Percentiles rank a stretch among this genome's conserved stretches.
phyloP scores from a whole-genome alignment of 306 rosid species.

The Sechiopsis laciniata region DNA sequence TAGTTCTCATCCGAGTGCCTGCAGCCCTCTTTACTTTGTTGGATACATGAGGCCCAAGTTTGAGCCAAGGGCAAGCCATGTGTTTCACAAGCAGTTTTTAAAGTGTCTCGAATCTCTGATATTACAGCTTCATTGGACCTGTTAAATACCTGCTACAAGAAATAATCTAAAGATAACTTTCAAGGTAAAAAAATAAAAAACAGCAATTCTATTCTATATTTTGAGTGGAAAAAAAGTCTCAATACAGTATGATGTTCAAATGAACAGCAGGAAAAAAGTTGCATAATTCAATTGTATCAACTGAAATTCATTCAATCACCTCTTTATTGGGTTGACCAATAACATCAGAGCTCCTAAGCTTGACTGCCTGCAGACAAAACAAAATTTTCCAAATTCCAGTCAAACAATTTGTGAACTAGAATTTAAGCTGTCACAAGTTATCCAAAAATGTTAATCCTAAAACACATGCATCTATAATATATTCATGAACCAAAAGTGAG shows the following conservation, averaged over 20 bases:
- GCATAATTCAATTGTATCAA: background rate
- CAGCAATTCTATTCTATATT: background rate
- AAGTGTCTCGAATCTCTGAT: conserved; percentile 62
- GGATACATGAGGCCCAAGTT: conserved; percentile 78
- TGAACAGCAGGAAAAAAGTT: conserved; percentile 5
- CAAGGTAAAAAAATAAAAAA: no score
- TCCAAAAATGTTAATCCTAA: background rate
- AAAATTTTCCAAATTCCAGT: conserved; percentile 16
- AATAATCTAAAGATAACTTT: no score
- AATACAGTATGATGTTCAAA: background rate
- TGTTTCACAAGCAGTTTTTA: conserved; percentile 73
- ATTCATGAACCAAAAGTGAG: conserved; percentile 13
- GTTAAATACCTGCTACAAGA: conserved; percentile 40
- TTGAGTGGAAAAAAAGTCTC: background rate
- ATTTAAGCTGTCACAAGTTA: background rate
- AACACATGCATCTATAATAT: background rate
- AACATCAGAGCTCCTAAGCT: conserved; percentile 60
- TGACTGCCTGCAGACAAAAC: conserved; percentile 64
- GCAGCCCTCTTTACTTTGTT: conserved; percentile 75
- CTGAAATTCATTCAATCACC: conserved; percentile 40
- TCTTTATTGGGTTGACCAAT: conserved; percentile 39
- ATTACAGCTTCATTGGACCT: conserved; percentile 56
- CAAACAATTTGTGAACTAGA: background rate
- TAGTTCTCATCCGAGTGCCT: conserved; percentile 72
- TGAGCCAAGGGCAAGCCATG: conserved; percentile 87